phyloP scores from a whole-genome alignment of 805 yeast genomes.

The Yamadazyma akitaensis region DNA sequence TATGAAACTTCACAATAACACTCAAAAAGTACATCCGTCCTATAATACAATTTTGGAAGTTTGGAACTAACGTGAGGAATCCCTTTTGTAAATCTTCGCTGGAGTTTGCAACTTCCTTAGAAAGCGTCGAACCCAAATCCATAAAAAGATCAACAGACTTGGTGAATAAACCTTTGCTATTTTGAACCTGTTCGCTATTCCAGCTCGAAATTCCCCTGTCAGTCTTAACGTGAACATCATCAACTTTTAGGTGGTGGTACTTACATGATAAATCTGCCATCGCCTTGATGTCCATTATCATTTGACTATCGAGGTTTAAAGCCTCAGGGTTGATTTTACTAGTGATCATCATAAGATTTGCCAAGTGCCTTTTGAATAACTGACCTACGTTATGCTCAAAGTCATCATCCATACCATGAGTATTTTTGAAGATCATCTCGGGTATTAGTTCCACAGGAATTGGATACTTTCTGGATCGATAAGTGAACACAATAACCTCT shows the following conservation, averaged over 20 bases:
- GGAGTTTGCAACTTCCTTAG: conserved; percentile 22
- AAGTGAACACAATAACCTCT: conserved; percentile 33
- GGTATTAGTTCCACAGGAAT: conserved; percentile 36
- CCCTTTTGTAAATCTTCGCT: conserved; percentile 16
- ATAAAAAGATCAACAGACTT: conserved; percentile 8
- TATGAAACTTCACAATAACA: conserved; percentile 21
- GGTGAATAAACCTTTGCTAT: conserved; percentile 1
- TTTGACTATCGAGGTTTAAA: conserved; percentile 25
- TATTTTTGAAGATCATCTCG: conserved; percentile 35
- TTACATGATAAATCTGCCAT: conserved; percentile 32
- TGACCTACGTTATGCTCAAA: conserved; percentile 22
- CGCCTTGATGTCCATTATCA: conserved; percentile 30
- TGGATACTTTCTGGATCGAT: conserved; percentile 31
- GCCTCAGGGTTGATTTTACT: conserved; percentile 24
- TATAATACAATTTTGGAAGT: conserved; percentile 34
- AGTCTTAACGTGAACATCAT: conserved; percentile 8
- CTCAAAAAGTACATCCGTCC: conserved; percentile 36
- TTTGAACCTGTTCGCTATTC: not conserved
- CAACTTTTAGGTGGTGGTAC: conserved; percentile 28
- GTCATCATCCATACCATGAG: conserved; percentile 21
- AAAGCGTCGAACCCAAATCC: conserved; percentile 9
- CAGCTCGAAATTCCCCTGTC: conserved; percentile 1
- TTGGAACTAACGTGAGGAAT: conserved; percentile 34
- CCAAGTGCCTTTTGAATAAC: conserved; percentile 26
- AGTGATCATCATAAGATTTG: conserved; percentile 22